These are phyloP conservation scores for Suillus subluteus DNA, from an alignment of 768 basidiomycete genomes.

Conservation along the genomic window DNA sequence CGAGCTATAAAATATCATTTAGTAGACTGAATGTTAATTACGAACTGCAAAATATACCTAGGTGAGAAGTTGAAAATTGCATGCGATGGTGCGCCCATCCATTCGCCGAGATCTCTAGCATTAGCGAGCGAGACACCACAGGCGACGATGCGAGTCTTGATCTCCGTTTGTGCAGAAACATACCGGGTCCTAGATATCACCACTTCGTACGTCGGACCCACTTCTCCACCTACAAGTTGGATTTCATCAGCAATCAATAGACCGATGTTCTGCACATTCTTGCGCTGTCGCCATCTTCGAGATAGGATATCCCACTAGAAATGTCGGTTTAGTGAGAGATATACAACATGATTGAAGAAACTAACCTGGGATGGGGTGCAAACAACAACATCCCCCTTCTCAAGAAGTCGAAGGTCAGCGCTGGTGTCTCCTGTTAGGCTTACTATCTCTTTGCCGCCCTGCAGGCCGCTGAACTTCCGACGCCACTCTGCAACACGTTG, in stretches of 20 bases:
- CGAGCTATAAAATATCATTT: slow-evolving; percentile 54
- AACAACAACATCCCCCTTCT: slow-evolving; percentile 91
- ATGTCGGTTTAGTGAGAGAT: slow-evolving; percentile 8
- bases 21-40: background rate
- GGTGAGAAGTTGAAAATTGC: slow-evolving; percentile 98
- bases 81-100: slow-evolving; percentile 94
- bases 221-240: slow-evolving; percentile 92
- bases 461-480: slow-evolving; percentile 77
- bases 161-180: slow-evolving; percentile 90
- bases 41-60: slow-evolving; percentile 48
- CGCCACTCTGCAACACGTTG: slow-evolving; percentile 88
- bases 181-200: slow-evolving; percentile 96
- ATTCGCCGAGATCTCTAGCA: slow-evolving; percentile 93
- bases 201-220: slow-evolving; percentile 96
- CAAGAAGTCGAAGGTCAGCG: slow-evolving; percentile 85
- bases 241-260: slow-evolving; percentile 94
- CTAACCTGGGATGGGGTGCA: slow-evolving; percentile 90
- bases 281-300: slow-evolving; percentile 93
- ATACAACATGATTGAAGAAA: slow-evolving; percentile 15
- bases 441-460: slow-evolving; percentile 93
- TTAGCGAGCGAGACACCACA: slow-evolving; percentile 96
- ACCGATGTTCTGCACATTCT: slow-evolving; percentile 93
- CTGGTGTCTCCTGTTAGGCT: slow-evolving; percentile 94
- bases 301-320: slow-evolving; percentile 93
- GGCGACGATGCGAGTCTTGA: slow-evolving; percentile 92